These are phyloP conservation scores for Populus hybrid DNA, from an alignment of 441 rosid species.

Conservation along the genomic window DNA sequence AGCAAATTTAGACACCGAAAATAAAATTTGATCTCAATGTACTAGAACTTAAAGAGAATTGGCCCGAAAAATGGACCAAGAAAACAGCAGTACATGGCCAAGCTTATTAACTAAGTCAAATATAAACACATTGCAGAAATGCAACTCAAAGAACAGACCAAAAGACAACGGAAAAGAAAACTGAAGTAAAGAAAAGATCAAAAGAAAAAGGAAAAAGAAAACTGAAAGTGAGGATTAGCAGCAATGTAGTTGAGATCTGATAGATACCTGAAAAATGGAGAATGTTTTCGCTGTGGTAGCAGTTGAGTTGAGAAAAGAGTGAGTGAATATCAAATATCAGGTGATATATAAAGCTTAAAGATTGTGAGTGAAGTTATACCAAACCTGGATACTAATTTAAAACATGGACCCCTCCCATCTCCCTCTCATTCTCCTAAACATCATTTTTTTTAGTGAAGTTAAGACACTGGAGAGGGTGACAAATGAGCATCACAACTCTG, in stretches of 20 bases:
- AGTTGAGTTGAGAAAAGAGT: not conserved
- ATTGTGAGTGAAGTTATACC: not conserved
- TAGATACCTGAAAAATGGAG: not conserved
- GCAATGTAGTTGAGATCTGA: not conserved
- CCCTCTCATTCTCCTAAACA: not conserved
- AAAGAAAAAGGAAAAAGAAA: not conserved
- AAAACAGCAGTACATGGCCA: not conserved
- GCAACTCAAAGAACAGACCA: not conserved
- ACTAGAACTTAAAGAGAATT: not conserved
- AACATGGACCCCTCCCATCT: not conserved
- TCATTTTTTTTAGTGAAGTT: not conserved
- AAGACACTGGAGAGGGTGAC: not conserved
- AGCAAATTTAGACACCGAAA: not conserved
- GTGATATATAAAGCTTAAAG: not conserved
- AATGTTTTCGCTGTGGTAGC: not conserved
- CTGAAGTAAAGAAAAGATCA: not conserved
- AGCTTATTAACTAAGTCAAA: not conserved
- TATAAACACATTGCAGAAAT: not conserved
- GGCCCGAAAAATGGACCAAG: not conserved
- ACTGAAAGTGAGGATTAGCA: not conserved
- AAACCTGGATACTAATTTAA: not conserved
- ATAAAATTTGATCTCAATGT: not conserved
- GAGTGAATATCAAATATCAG: not conserved
- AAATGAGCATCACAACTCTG: not conserved
- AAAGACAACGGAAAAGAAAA: not conserved